Percentiles rank a stretch among this genome's conserved stretches.
phyloP scores from a whole-genome alignment of 176 grass and related monocot genomes.

The Cymbopogon citratus region DNA sequence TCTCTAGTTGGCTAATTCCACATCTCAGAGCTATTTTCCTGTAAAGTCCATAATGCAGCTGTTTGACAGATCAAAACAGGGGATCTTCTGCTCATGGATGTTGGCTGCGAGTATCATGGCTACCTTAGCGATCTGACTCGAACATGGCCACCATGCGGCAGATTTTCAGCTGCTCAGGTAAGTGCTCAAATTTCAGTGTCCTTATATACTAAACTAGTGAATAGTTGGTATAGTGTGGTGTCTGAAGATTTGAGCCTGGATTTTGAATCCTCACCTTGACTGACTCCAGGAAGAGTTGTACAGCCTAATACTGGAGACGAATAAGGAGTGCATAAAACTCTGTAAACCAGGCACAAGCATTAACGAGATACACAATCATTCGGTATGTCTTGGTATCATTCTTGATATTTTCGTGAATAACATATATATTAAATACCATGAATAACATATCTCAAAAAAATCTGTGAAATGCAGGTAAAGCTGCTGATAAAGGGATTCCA shows the following conservation, averaged over 20 bases:
- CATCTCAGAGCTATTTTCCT: slow-evolving; percentile 21
- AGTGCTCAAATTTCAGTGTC: neutral
- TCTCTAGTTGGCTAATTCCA: neutral
- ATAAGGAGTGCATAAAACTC: slow-evolving; percentile 93
- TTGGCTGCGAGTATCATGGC: slow-evolving; percentile 96
- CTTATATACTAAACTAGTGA: neutral
- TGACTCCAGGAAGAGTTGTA: slow-evolving; percentile 75
- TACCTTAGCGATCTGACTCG: slow-evolving; percentile 89
- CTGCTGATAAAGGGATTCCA: slow-evolving; percentile 82
- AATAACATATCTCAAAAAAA: neutral
- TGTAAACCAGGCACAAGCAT: slow-evolving; percentile 85
- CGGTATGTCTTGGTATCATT: slow-evolving; percentile 38
- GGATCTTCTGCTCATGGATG: slow-evolving; percentile 91
- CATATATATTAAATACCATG: neutral
- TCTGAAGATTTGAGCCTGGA: neutral
- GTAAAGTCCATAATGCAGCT: slow-evolving; percentile 32
- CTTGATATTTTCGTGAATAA: neutral
- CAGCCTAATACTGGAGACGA: slow-evolving; percentile 89
- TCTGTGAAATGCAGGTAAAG: slow-evolving; percentile 36
- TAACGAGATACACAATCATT: slow-evolving; percentile 68
- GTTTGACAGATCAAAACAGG: slow-evolving; percentile 69
- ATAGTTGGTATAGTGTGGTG: neutral
- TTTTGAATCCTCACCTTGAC: neutral
- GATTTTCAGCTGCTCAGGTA: slow-evolving; percentile 85
- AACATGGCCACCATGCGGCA: slow-evolving; percentile 74